Percentiles rank a stretch among this genome's conserved stretches.
These are phyloP conservation scores for Taiwanofungus camphoratus DNA, from an alignment of 1,284 basidiomycete genomes.

Conservation along the genomic window DNA sequence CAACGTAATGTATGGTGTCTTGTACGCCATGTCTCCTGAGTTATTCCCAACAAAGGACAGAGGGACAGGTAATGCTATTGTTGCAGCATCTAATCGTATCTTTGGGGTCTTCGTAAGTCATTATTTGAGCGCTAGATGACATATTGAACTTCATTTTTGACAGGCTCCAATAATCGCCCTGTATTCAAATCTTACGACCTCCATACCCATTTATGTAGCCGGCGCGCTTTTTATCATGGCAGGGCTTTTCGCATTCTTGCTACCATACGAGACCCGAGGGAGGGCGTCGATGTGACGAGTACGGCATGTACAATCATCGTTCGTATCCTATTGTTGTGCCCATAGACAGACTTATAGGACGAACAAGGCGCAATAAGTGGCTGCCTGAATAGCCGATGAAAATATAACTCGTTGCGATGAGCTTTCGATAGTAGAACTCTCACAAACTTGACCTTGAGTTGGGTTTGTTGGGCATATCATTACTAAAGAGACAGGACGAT, in stretches of 20 bases:
- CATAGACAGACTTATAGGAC: too few species aligned
- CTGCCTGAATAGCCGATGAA: too few species aligned
- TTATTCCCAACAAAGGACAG: slow-evolving; percentile 68
- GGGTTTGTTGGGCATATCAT: too few species aligned
- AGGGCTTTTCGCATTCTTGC: slow-evolving; percentile 53
- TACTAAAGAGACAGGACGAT: too few species aligned
- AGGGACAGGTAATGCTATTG: slow-evolving; percentile 68
- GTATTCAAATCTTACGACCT: slow-evolving; percentile 51
- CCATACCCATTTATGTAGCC: slow-evolving; percentile 68
- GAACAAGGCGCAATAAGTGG: too few species aligned
- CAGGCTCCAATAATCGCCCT: slow-evolving; percentile 65
- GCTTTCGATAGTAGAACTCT: too few species aligned
- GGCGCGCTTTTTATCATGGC: slow-evolving; percentile 60
- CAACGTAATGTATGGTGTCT: slow-evolving; percentile 70
- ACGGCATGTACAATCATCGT: too few species aligned
- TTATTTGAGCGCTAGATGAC: too few species aligned
- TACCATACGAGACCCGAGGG: slow-evolving; percentile 71
- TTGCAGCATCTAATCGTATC: slow-evolving; percentile 52
- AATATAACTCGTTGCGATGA: too few species aligned
- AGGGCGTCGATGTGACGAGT: slow-evolving; percentile 48
- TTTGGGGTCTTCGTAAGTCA: slow-evolving; percentile 57
- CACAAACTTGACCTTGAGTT: too few species aligned
- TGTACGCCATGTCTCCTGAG: slow-evolving; percentile 64
- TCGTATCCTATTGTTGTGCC: too few species aligned
- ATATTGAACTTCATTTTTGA: neutral